These are phyloP conservation scores for Claviceps sp. DNA, from an alignment of 2,329 filamentous ascomycete species.

Conservation along the genomic window DNA sequence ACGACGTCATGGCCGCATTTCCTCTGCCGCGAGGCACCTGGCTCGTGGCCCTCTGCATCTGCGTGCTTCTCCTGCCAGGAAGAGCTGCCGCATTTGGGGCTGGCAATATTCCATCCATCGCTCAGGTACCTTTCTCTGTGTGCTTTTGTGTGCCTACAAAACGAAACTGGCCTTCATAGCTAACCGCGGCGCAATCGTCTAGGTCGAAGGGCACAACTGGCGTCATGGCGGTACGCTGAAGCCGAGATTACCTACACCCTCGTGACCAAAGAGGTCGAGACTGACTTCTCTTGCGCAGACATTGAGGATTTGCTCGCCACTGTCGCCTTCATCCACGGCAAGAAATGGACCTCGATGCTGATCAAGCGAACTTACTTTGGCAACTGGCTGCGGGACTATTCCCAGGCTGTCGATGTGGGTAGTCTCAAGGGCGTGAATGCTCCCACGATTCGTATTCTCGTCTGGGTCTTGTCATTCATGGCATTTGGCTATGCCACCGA, in stretches of 20 bases:
- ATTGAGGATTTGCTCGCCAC: slow-evolving; percentile 74
- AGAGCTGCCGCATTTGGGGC: slow-evolving; percentile 51
- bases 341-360: slow-evolving; percentile 74
- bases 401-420: slow-evolving; percentile 69
- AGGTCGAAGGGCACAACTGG: slow-evolving; percentile 57
- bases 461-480: slow-evolving; percentile 73
- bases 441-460: slow-evolving; percentile 63
- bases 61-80: slow-evolving; percentile 43
- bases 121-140: slow-evolving; percentile 23
- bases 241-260: background rate
- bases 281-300: slow-evolving; percentile 29
- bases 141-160: background rate
- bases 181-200: slow-evolving; percentile 10
- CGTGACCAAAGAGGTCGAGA: background rate
- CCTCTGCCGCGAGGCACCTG: slow-evolving; percentile 33
- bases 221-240: slow-evolving; percentile 45
- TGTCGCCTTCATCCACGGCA: slow-evolving; percentile 61
- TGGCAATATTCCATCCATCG: slow-evolving; percentile 57
- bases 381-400: slow-evolving; percentile 80
- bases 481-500: slow-evolving; percentile 75
- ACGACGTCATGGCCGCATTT: slow-evolving; percentile 32
- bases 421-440: slow-evolving; percentile 68
- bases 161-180: background rate
- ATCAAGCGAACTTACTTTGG: slow-evolving; percentile 72
- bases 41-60: slow-evolving; percentile 38